These are phyloP conservation scores for Candida sanyaensis DNA, from an alignment of 1,139 yeast genomes.

Conservation along the genomic window DNA sequence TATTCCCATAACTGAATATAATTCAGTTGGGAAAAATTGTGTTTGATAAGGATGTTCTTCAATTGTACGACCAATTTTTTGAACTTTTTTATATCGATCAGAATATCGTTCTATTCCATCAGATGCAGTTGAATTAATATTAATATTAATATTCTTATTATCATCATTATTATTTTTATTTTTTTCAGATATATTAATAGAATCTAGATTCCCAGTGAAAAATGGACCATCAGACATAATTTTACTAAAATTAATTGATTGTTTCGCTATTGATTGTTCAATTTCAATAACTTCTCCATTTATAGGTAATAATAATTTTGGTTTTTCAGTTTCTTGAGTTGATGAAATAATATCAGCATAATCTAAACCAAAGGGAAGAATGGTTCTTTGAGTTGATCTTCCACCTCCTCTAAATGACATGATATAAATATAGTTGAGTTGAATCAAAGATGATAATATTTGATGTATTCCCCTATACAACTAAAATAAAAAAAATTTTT, in stretches of 20 bases:
- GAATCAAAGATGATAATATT: no score
- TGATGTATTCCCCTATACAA: no score
- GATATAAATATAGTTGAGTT: neutral
- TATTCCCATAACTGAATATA: constrained; percentile 74
- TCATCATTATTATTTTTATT: no score
- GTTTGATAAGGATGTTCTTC: constrained; percentile 80
- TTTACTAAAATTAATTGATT: constrained; percentile 58
- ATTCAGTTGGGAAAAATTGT: constrained; percentile 77
- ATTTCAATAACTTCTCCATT: constrained; percentile 58
- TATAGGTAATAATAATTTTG: constrained; percentile 59
- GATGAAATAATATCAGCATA: constrained; percentile 54
- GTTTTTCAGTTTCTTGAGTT: constrained; percentile 34
- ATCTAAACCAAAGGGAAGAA: constrained; percentile 70
- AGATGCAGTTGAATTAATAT: constrained; percentile 20
- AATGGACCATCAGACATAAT: constrained; percentile 75
- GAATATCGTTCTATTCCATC: constrained; percentile 75
- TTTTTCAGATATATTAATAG: constrained; percentile 15
- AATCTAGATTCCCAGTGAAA: constrained; percentile 57
- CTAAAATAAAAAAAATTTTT: no score
- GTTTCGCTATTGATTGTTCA: constrained; percentile 67
- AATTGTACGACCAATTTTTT: constrained; percentile 74
- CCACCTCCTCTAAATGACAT: constrained; percentile 29
- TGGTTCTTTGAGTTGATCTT: constrained; percentile 22
- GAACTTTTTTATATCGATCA: constrained; percentile 70
- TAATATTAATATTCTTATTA: no score